Evolutionary conservation across 331 rosid species (phyloP), one percentile per base, ranked within the genome.

Genomic region (Rhamnella rubrinervis): DNA sequence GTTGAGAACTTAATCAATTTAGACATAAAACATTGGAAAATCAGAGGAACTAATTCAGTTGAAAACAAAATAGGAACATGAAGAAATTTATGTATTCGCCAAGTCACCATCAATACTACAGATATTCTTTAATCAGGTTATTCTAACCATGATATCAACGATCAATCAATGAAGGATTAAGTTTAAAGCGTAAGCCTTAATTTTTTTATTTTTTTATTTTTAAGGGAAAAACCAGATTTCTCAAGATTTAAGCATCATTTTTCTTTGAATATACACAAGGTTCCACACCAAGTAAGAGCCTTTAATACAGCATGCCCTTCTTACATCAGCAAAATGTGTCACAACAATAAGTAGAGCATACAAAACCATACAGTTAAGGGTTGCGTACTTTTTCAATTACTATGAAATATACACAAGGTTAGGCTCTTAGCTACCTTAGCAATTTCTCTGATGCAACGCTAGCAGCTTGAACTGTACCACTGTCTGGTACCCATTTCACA

Each of bases 401-500:
- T 11, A 9, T 31, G 55, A 11, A 49, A 49, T 12, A 49, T 49
- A 18, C 4, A 49, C 18, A 4, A 18, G 55, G 18, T 3, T 49
- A 4, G 6, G 16, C 14, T 14, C 18, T 55, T 14, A 50, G 65
- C 71, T 83, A 88, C 97, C 91, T 78, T 72, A 91, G 76, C 71
- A 85, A 65, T 80, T 91, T 93, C 85, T 91, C 96, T n/a, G 98
- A 84, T 61, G 95, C 91, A 77, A 88, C 79, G 80, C 96, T 84
- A 71, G 97, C 96, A 4, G 87, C 88, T 63, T 67, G 78, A 47
- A 84, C 70, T 71, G 84, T 67, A 59, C 59, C 75, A 47, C 58
- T 84, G 87, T 82, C 89, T 59, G 96, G 97, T 72, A 85, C 95
- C 91, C 88, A 88, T 82, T 84, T 84, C 62, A 93, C 83, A 59